A percentile compares a stretch with the other conserved stretches of the same genome.
Conservation (phyloP, 2,329 filamentous ascomycete genomes). For the Verticillium isaacii region DNA sequence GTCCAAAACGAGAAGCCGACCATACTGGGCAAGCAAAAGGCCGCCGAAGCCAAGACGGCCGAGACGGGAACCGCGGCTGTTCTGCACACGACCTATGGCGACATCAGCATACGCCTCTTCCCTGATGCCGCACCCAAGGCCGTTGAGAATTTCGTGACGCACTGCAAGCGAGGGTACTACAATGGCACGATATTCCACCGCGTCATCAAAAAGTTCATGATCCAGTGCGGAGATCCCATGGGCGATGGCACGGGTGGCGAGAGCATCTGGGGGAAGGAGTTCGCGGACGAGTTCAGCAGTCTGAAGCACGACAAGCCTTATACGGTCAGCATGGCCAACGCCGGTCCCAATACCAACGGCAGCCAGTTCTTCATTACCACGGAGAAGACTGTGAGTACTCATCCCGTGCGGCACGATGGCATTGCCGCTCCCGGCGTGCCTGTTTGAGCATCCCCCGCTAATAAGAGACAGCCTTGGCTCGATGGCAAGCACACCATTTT, state of each 20-base stretch:
- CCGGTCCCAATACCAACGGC: conserved; percentile 89
- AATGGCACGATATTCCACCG: conserved; percentile 97
- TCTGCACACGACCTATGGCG: conserved; percentile 88
- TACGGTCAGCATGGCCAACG: conserved; percentile 96
- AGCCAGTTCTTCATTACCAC: conserved; percentile 99
- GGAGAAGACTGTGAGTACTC: conserved; percentile 72
- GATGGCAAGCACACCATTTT: conserved; percentile 97
- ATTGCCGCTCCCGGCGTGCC: background rate
- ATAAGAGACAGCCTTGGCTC: conserved; percentile 65
- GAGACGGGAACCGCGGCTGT: conserved; percentile 76
- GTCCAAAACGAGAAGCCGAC: conserved; percentile 92
- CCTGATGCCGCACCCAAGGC: conserved; percentile 89
- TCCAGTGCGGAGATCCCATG: conserved; percentile 78
- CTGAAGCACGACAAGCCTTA: conserved; percentile 94
- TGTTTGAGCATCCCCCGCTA: conserved; percentile 1
- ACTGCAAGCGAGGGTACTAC: conserved; percentile 87
- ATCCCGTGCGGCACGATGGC: background rate
- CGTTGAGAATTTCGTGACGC: conserved; percentile 96
- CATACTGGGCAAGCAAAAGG: conserved; percentile 54
- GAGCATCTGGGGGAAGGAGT: conserved; percentile 88
- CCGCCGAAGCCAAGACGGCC: conserved; percentile 52
- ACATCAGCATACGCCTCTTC: conserved; percentile 90
- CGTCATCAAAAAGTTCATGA: conserved; percentile 98
- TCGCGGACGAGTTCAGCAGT: conserved; percentile 88
- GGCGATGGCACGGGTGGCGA: conserved; percentile 88